Evolutionary conservation across 495 filamentous ascomycete species (phyloP).

Genomic region (Xylaria scruposa): DNA sequence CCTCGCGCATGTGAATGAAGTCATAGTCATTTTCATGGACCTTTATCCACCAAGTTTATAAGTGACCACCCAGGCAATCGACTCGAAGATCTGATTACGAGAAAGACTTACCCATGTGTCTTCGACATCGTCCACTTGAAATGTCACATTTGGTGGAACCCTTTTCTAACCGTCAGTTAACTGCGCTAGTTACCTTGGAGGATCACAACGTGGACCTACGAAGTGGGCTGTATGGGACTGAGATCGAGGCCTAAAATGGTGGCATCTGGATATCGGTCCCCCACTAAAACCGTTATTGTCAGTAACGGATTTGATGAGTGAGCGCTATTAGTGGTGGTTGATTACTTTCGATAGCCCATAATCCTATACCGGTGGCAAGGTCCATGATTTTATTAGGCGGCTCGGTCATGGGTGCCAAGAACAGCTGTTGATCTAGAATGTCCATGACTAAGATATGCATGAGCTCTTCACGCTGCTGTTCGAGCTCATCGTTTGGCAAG

Average conservation of each 20-base stretch:
- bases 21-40: conserved; percentile 30
- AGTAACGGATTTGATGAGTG: conserved; percentile 30
- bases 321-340: conserved; percentile 38
- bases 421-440: conserved; percentile 52
- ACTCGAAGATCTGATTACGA: not conserved
- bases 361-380: conserved; percentile 56
- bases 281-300: conserved; percentile 19
- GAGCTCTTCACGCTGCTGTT: conserved; percentile 74
- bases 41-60: conserved; percentile 4
- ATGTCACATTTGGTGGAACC: conserved; percentile 43
- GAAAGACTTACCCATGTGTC: conserved; percentile 42
- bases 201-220: conserved; percentile 16
- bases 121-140: conserved; percentile 52
- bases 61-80: conserved; percentile 6
- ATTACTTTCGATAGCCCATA: conserved; percentile 54
- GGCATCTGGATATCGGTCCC: conserved; percentile 29
- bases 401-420: conserved; percentile 50
- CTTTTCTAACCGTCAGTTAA: conserved; percentile 29
- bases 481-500: conserved; percentile 65
- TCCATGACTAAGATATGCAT: conserved; percentile 65
- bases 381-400: conserved; percentile 34
- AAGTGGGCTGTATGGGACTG: conserved; percentile 53
- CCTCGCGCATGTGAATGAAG: conserved; percentile 33
- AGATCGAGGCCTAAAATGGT: conserved; percentile 43
- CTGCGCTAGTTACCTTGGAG: not conserved